Conservation (phyloP, 225 moss, liverwort and hornwort genomes). For the Sphagnum tenellum region DNA sequence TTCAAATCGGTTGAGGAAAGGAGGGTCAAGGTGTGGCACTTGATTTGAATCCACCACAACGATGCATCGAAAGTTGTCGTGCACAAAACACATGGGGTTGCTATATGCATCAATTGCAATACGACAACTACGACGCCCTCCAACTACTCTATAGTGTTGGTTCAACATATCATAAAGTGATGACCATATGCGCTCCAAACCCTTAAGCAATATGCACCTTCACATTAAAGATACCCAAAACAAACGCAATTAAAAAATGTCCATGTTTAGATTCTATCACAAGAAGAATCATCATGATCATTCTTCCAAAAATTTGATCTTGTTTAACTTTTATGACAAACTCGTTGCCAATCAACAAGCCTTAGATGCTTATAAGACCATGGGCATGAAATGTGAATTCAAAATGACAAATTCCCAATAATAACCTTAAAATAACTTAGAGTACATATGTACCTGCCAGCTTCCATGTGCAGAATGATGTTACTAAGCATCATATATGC, state of each 20-base stretch:
- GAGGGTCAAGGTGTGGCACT: constrained; percentile 38
- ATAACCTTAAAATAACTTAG: too few species aligned
- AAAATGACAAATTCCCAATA: too few species aligned
- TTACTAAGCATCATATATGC: constrained; percentile 49
- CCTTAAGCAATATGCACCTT: constrained; percentile 48
- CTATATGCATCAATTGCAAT: constrained; percentile 63
- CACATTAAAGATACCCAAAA: neutral
- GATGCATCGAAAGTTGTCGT: constrained; percentile 52
- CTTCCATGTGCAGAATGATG: constrained; percentile 59
- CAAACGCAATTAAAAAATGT: too few species aligned
- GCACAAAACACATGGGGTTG: constrained; percentile 58
- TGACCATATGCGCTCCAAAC: constrained; percentile 53
- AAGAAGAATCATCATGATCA: too few species aligned
- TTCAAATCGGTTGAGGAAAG: constrained; percentile 60
- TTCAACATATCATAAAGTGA: constrained; percentile 63
- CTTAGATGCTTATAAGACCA: too few species aligned
- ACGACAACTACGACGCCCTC: constrained; percentile 43
- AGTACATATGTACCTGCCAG: constrained; percentile 30
- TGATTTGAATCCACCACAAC: constrained; percentile 50
- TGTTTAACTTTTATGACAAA: too few species aligned
- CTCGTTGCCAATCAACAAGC: too few species aligned
- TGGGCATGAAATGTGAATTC: too few species aligned
- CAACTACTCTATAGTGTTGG: constrained; percentile 53
- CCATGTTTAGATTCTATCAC: too few species aligned
- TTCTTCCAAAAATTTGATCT: too few species aligned